phyloP scores from a whole-genome alignment of 805 yeast species.

The Candida ipomoeae region DNA sequence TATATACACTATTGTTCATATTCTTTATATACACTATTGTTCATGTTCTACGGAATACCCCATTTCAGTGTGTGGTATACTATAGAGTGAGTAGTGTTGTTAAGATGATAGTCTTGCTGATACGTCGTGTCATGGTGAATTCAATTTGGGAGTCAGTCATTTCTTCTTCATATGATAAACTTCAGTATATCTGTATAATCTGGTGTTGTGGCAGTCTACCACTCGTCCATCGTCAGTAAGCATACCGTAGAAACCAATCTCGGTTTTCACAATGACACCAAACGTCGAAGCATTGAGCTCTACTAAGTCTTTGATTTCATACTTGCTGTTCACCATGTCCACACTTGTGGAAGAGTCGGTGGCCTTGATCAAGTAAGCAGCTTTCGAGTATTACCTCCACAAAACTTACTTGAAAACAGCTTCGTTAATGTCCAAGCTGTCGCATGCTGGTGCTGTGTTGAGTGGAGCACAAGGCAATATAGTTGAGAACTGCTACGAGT shows the following conservation, averaged over 20 bases:
- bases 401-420: slow-evolving; percentile 96
- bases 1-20: too few relatives aligned
- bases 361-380: slow-evolving; percentile 89
- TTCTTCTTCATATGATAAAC: too few relatives aligned
- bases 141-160: too few relatives aligned
- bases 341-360: slow-evolving; percentile 63
- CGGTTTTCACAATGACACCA: slow-evolving; percentile 87
- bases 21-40: too few relatives aligned
- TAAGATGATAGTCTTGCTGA: too few relatives aligned
- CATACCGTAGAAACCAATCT: slow-evolving; percentile 78
- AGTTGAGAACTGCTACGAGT: slow-evolving; percentile 84
- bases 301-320: slow-evolving; percentile 84
- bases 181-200: too few relatives aligned
- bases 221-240: slow-evolving; percentile 79
- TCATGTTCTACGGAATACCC: too few relatives aligned
- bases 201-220: too few relatives aligned
- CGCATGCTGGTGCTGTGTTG: slow-evolving; percentile 88
- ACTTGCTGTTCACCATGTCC: slow-evolving; percentile 69
- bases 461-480: slow-evolving; percentile 74
- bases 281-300: slow-evolving; percentile 81
- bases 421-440: slow-evolving; percentile 86
- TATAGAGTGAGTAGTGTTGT: too few relatives aligned
- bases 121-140: too few relatives aligned
- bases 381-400: slow-evolving; percentile 91
- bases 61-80: too few relatives aligned